phyloP scores from a whole-genome alignment of 192 early-diverging fungal genomes.

The Coemansia sp. region DNA sequence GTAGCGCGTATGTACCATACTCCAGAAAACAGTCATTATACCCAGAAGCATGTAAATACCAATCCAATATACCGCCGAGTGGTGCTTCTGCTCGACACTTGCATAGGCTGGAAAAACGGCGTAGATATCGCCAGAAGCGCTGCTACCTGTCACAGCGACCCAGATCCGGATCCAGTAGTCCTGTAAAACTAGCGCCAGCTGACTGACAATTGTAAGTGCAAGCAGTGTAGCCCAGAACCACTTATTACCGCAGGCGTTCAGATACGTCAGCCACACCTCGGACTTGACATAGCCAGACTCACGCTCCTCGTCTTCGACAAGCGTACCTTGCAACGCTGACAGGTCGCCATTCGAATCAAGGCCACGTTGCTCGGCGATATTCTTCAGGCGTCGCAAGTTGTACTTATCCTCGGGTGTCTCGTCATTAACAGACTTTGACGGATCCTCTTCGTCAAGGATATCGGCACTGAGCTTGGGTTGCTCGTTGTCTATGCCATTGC shows the following conservation, averaged over 20 bases:
- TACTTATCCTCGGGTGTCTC: slow-evolving; percentile 32
- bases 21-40: too few species aligned
- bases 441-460: neutral
- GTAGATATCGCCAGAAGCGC: too few species aligned
- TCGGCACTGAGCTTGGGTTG: slow-evolving; percentile 27
- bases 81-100: too few species aligned
- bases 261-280: slow-evolving; percentile 76
- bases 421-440: slow-evolving; percentile 17
- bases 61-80: too few species aligned
- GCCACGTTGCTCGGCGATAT: slow-evolving; percentile 39
- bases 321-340: slow-evolving; percentile 51
- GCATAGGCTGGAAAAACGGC: too few species aligned
- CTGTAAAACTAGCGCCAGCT: slow-evolving; percentile 54
- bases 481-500: neutral
- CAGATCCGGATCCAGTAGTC: slow-evolving; percentile 61
- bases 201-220: slow-evolving; percentile 51
- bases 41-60: too few species aligned
- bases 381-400: slow-evolving; percentile 22
- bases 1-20: too few species aligned
- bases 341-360: slow-evolving; percentile 37
- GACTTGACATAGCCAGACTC: slow-evolving; percentile 72
- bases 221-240: slow-evolving; percentile 43
- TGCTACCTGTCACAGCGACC: neutral
- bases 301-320: slow-evolving; percentile 83
- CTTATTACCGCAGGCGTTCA: slow-evolving; percentile 62